Evolutionary conservation across 2,329 filamentous ascomycete species (phyloP).

Genomic region (Phaeosphaeria sp.): DNA sequence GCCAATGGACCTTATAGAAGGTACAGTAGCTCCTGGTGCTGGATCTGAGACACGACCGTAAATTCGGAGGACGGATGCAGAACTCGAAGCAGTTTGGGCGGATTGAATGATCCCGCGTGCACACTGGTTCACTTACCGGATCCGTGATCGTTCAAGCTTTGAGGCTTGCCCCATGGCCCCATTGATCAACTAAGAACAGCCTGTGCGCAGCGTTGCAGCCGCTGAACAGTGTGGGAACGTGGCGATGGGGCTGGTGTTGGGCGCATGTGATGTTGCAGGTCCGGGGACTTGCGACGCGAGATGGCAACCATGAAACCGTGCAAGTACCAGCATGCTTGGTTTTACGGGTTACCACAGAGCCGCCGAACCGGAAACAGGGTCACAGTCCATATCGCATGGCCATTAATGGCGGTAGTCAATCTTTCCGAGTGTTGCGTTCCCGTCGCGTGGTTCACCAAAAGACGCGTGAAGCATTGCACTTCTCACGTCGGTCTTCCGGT

Average conservation of each 20-base stretch:
- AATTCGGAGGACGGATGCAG: conserved; percentile 47
- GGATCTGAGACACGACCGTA: conserved; percentile 47
- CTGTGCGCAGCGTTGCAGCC: conserved; percentile 34
- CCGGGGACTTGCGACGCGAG: conserved; percentile 47
- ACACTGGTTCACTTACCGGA: conserved; percentile 37
- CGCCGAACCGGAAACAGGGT: conserved; percentile 27
- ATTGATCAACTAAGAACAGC: conserved; percentile 37
- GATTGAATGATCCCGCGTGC: conserved; percentile 41
- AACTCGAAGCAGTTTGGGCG: conserved; percentile 37
- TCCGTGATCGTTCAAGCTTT: conserved; percentile 42
- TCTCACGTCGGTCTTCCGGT: conserved; percentile 14
- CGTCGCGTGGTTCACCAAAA: conserved; percentile 27
- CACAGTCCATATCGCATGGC: conserved; percentile 30
- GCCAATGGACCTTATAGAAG: conserved; percentile 48
- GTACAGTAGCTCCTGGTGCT: conserved; percentile 34
- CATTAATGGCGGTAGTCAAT: conserved; percentile 33
- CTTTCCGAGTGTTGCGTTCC: conserved; percentile 33
- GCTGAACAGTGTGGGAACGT: conserved; percentile 29
- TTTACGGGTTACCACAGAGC: conserved; percentile 39
- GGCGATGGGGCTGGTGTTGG: conserved; percentile 36
- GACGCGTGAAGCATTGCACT: conserved; percentile 21
- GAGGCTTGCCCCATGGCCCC: conserved; percentile 33
- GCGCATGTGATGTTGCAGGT: conserved; percentile 45
- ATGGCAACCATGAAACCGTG: conserved; percentile 41
- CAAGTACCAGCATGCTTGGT: conserved; percentile 36